These are phyloP conservation scores for Penicillium olsonii DNA, from an alignment of 2,329 filamentous ascomycete genomes.

Conservation along the genomic window DNA sequence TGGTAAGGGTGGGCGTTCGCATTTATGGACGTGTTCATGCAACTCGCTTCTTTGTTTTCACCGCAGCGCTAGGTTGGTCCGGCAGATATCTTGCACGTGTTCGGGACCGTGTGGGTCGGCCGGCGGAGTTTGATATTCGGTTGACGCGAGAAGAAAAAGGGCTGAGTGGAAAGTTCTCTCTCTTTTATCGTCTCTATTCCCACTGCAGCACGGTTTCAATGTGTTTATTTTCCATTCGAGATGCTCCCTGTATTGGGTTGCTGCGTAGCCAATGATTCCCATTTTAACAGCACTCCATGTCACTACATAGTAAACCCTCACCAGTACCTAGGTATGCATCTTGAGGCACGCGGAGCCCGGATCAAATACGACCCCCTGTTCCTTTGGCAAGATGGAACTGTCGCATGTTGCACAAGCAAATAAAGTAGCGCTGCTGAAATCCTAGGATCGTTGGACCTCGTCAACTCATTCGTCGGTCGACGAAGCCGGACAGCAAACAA, in stretches of 20 bases:
- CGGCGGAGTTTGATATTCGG: conserved; percentile 48
- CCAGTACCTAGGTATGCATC: background rate
- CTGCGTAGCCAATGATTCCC: conserved; percentile 15
- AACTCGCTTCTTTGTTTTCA: conserved; percentile 36
- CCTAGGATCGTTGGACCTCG: background rate
- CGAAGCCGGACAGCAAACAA: background rate
- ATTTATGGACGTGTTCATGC: conserved; percentile 37
- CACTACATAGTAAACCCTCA: background rate
- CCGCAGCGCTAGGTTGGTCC: conserved; percentile 39
- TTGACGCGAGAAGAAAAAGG: conserved; percentile 41
- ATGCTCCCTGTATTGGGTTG: conserved; percentile 10
- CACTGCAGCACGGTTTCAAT: conserved; percentile 42
- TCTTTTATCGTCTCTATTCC: conserved; percentile 45
- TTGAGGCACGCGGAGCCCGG: too few relatives aligned
- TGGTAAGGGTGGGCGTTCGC: conserved; percentile 34
- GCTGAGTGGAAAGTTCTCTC: conserved; percentile 44
- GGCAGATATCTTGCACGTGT: conserved; percentile 37
- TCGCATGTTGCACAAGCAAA: too few relatives aligned
- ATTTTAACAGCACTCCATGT: background rate
- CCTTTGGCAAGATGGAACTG: too few relatives aligned
- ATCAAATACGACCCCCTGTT: too few relatives aligned
- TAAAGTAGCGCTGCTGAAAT: too few relatives aligned
- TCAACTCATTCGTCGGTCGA: background rate
- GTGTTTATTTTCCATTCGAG: conserved; percentile 35
- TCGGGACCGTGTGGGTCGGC: conserved; percentile 40